Evolutionary conservation across 768 basidiomycete species (phyloP), one percentile per base, ranked within the genome.

Genomic region (Lyophyllum shimeji): DNA sequence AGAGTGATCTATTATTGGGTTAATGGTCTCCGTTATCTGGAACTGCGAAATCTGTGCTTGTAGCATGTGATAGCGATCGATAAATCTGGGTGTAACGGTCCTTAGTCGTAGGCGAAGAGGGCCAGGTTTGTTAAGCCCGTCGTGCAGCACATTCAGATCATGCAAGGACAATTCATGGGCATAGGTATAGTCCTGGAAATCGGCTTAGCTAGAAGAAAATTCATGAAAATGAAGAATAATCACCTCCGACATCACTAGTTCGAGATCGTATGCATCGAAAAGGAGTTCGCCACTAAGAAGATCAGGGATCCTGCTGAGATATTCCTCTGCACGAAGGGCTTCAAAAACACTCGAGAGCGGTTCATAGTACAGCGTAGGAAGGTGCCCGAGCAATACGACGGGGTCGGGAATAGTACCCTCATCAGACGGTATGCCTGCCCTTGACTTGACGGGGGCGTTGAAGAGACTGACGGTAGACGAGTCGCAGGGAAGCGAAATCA

Each of bases 301-400:
- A 29, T 81, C 76, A 27, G 77, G 71, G 7, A 83, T 60, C 15
- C 71, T 68, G 46, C 74, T 71, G 27, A 89, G 64, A 52, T 73
- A 66, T 46, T 82, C 78, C 53, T 90, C 87, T 63, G 81, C 77
- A 27, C 88, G 86, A 42, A 93, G 71, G 53, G 85, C 86, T 53
- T 86, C 86, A 63, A 92, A 91, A 18, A 91, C 81, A 54, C 71
- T 76, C 42, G 79, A 81, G 45, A 93, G 65, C 25, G 89, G 84
- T 66, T 91, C 89, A 62, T 91, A 92, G 68, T 89, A 93, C 7
- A 92, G 74, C 3, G 83, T 87, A 2, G 89, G 89, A 17, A 73
- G 78, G 55, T 83, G 74, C 45, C 82, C 79, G 55, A 93, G 76
- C 46, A 92, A 71, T 6, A 89, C 65, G n/a, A 70, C 65, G 29